A percentile compares a stretch with the other conserved stretches of the same genome.
Evolutionary conservation across 805 yeast species (phyloP).

Genomic region (Candida krabiensis): DNA sequence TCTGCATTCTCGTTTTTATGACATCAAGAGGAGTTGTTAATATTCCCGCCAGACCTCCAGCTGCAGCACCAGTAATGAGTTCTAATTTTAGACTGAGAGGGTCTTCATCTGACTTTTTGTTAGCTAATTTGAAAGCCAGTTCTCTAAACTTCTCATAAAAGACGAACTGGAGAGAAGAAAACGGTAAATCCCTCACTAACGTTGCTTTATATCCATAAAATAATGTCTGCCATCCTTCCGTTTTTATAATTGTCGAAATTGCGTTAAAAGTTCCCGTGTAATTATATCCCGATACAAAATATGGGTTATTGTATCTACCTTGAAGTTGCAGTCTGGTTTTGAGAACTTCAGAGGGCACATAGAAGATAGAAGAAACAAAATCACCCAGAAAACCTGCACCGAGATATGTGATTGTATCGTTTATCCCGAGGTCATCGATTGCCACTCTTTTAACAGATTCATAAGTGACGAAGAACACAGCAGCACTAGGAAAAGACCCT

Average conservation of each 20-base stretch:
- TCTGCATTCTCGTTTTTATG: slow-evolving; percentile 88
- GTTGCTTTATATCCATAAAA: slow-evolving; percentile 96
- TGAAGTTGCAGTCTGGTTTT: slow-evolving; percentile 93
- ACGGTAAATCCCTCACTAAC: slow-evolving; percentile 87
- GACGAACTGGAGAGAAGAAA: slow-evolving; percentile 93
- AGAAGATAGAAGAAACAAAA: slow-evolving; percentile 79
- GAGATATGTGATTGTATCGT: slow-evolving; percentile 79
- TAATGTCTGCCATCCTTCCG: slow-evolving; percentile 75
- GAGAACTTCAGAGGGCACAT: slow-evolving; percentile 93
- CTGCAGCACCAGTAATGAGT: slow-evolving; percentile 87
- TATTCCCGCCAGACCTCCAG: slow-evolving; percentile 90
- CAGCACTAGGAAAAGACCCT: slow-evolving; percentile 93
- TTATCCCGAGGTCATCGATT: slow-evolving; percentile 60
- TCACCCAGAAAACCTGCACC: slow-evolving; percentile 94
- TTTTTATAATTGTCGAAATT: slow-evolving; percentile 53
- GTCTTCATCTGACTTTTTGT: slow-evolving; percentile 28
- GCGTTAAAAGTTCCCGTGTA: slow-evolving; percentile 78
- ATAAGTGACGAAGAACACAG: slow-evolving; percentile 90
- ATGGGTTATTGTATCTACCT: slow-evolving; percentile 79
- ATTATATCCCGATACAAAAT: slow-evolving; percentile 82
- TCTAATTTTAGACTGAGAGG: slow-evolving; percentile 58
- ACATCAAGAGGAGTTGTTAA: slow-evolving; percentile 92
- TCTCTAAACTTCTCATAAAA: slow-evolving; percentile 84
- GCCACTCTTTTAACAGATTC: slow-evolving; percentile 74
- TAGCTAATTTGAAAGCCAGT: slow-evolving; percentile 45